phyloP scores from a whole-genome alignment of 1,139 yeast species.

The Magnusiomyces ingens region DNA sequence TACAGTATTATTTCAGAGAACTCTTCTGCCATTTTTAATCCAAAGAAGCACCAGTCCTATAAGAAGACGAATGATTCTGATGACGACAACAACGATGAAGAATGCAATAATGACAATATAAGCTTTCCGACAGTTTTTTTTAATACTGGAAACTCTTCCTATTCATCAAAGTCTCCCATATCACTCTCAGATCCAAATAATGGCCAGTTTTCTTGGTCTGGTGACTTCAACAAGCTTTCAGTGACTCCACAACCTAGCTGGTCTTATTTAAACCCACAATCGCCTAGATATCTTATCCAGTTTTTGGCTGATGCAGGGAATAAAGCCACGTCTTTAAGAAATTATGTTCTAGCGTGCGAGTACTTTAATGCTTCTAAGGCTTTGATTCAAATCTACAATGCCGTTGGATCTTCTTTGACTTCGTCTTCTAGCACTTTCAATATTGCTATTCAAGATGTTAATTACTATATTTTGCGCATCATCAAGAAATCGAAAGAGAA shows the following conservation, averaged over 20 bases:
- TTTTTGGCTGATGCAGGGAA: constrained; percentile 22
- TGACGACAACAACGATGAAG: neutral
- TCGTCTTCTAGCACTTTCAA: too few relatives aligned
- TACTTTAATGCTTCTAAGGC: constrained; percentile 23
- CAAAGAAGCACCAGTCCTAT: neutral
- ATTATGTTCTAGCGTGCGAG: constrained; percentile 24
- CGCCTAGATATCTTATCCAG: constrained; percentile 17
- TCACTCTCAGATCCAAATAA: too few relatives aligned
- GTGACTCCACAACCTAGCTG: neutral
- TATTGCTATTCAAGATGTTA: constrained; percentile 14
- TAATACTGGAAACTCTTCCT: too few relatives aligned
- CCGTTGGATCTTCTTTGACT: constrained; percentile 14
- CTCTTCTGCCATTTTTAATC: constrained; percentile 6
- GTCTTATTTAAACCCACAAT: neutral
- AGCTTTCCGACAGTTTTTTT: too few relatives aligned
- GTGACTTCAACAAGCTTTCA: neutral
- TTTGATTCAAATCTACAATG: constrained; percentile 20
- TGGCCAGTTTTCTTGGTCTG: neutral
- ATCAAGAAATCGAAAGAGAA: constrained; percentile 20
- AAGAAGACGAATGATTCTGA: neutral
- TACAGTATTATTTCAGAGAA: constrained; percentile 9
- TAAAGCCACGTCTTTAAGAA: constrained; percentile 21
- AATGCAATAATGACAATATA: too few relatives aligned
- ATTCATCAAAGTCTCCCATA: too few relatives aligned
- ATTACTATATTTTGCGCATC: constrained; percentile 20